phyloP scores from a whole-genome alignment of 805 yeast genomes.

The Danielozyma ontarioensis region DNA sequence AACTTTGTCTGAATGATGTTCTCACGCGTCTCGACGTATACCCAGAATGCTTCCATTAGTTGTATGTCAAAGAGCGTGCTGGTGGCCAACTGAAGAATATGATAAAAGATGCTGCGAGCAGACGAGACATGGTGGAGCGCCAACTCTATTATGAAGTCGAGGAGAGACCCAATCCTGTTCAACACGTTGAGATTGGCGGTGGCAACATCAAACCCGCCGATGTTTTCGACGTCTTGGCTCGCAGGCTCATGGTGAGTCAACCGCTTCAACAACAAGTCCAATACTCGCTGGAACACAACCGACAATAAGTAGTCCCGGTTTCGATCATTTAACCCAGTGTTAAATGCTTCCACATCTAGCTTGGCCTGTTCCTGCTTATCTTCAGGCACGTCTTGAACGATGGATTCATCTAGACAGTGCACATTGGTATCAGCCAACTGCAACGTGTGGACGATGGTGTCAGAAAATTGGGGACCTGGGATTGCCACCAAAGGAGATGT shows the following conservation, averaged over 20 bases:
- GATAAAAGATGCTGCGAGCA: conserved; percentile 21
- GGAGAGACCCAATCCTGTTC: conserved; percentile 14
- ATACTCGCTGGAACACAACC: neutral
- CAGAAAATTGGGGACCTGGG: too few relatives aligned
- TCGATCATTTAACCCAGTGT: neutral
- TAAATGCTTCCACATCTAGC: neutral
- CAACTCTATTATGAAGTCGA: conserved; percentile 24
- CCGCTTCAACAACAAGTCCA: neutral
- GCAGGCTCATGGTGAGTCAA: too few relatives aligned
- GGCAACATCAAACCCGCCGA: neutral
- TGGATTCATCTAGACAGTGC: too few relatives aligned
- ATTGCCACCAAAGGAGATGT: too few relatives aligned
- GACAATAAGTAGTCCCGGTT: neutral
- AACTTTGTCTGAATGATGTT: conserved; percentile 15
- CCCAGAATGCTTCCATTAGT: conserved; percentile 28
- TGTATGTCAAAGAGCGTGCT: conserved; percentile 11
- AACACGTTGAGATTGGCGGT: conserved; percentile 2
- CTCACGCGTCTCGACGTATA: conserved; percentile 31
- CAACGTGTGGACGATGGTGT: too few relatives aligned
- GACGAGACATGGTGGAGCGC: conserved; percentile 8
- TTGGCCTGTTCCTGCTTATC: neutral
- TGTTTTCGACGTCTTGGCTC: neutral
- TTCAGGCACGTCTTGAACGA: conserved; percentile 3
- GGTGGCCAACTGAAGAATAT: conserved; percentile 17
- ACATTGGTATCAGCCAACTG: too few relatives aligned